phyloP scores from a whole-genome alignment of 129 eudicot genomes.

The Oenanthe sinensis region DNA sequence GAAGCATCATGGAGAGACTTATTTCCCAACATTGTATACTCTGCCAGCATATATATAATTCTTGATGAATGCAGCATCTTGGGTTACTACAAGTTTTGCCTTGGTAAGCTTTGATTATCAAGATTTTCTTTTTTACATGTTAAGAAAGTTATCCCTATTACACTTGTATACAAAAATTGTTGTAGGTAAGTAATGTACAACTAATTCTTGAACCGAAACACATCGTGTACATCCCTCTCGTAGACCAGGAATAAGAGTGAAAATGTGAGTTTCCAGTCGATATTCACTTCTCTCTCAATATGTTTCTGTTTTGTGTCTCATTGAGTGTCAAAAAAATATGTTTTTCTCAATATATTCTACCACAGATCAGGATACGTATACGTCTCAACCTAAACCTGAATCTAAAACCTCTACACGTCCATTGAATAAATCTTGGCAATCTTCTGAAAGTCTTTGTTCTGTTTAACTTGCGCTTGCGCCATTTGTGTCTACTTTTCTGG shows the following conservation, averaged over 20 bases:
- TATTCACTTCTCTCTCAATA: background rate
- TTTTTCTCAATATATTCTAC: conserved; percentile 25
- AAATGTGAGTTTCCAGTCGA: background rate
- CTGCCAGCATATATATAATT: conserved; percentile 27
- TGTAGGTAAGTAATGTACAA: background rate
- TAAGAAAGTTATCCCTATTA: background rate
- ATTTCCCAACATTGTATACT: conserved; percentile 47
- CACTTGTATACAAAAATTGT: background rate
- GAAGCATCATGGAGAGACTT: conserved; percentile 54
- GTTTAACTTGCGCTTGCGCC: conserved; percentile 30
- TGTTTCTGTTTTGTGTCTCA: background rate
- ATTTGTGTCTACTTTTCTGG: conserved; percentile 7
- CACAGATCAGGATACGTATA: conserved; percentile 24
- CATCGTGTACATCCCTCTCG: background rate
- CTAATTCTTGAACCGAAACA: background rate
- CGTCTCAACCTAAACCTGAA: conserved; percentile 29
- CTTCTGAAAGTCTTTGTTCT: conserved; percentile 43
- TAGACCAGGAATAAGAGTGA: background rate
- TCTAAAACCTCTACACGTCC: conserved; percentile 17
- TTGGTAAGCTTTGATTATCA: background rate
- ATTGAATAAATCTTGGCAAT: conserved; percentile 42
- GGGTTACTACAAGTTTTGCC: background rate
- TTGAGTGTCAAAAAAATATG: background rate
- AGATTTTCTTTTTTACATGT: background rate
- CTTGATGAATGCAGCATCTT: conserved; percentile 15